A percentile compares a stretch with the other conserved stretches of the same genome.
Evolutionary conservation across 768 basidiomycete species (phyloP).

Genomic region (Hygrocybe coccinea): DNA sequence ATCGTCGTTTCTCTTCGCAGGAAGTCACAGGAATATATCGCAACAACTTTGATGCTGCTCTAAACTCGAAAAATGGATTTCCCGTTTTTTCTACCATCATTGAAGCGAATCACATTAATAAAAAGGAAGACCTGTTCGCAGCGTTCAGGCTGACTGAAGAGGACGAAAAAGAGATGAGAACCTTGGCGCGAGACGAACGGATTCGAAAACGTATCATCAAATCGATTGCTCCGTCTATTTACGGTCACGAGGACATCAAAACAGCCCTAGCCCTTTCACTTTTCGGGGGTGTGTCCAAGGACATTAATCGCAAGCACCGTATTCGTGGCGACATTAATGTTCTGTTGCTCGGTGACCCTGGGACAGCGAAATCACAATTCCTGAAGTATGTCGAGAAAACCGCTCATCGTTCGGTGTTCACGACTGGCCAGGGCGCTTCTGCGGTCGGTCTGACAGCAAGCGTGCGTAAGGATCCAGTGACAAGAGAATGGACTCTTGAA

Average conservation of each 20-base stretch:
- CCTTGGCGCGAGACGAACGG: slow-evolving; percentile 83
- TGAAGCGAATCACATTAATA: slow-evolving; percentile 97
- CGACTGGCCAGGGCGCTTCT: slow-evolving; percentile 96
- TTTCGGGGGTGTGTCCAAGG: slow-evolving; percentile 91
- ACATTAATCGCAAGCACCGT: slow-evolving; percentile 93
- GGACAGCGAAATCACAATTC: slow-evolving; percentile 98
- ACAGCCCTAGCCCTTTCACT: slow-evolving; percentile 93
- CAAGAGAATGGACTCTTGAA: slow-evolving; percentile 97
- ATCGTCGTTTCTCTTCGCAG: slow-evolving; percentile 37
- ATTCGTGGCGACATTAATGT: slow-evolving; percentile 98
- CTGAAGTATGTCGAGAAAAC: slow-evolving; percentile 99
- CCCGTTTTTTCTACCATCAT: slow-evolving; percentile 98
- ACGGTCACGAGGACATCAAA: slow-evolving; percentile 99
- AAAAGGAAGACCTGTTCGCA: slow-evolving; percentile 99
- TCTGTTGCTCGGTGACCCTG: slow-evolving; percentile 93
- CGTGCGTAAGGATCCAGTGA: slow-evolving; percentile 97
- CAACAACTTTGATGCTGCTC: slow-evolving; percentile 97
- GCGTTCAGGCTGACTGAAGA: slow-evolving; percentile 96
- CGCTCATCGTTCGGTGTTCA: slow-evolving; percentile 94
- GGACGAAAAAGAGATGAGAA: slow-evolving; percentile 88
- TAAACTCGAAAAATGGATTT: slow-evolving; percentile 98
- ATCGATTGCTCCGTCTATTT: slow-evolving; percentile 97
- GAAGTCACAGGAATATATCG: slow-evolving; percentile 98
- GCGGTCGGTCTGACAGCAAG: slow-evolving; percentile 98
- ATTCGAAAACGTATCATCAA: slow-evolving; percentile 97